Evolutionary conservation across 2,329 filamentous ascomycete species (phyloP), one percentile per base, ranked within the genome.

Genomic region (Aureobasidium sp.): DNA sequence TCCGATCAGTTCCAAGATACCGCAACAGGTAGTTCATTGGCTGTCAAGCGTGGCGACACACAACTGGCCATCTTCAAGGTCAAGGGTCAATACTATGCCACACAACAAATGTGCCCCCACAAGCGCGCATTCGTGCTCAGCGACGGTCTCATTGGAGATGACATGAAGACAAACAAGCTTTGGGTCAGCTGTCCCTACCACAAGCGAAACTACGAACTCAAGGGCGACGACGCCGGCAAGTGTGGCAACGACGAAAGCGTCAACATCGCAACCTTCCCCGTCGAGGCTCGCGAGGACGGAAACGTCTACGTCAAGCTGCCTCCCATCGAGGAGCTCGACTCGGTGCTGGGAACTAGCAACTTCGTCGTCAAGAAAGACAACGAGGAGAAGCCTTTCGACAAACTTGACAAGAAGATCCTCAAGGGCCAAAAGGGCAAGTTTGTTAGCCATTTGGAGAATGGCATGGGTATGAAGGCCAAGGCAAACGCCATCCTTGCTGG

Each of bases 51-150:
- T 47, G 90, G 91, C 47, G 91, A 96, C 73, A 96, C 91, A 0
- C 91, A 96, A 74, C 82, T 96, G 1, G 91, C 91, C 8, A 79
- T 96, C 59, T 96, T 92, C 84, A 89, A 91, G 69, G 83, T 96
- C 65, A 84, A 84, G 60, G 91, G 90, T 22, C 83, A 83, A 60
- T 95, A 87, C 79, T 93, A 93, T 74, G 89, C 89, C 63, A 89
- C 88, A 15, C 91, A 96, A 77, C 90, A 96, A 72, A 96, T 96
- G 91, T 96, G 91, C 73, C 91, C 91, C 11, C 91, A 96, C 77
- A 94, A 93, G 76, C 87, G 91, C 12, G 87, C 91, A 0, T 96
- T 96, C 70, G 87, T 92, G n/a, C 84, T 96, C 29, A 88, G 88
- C 0, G 92, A 96, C 71, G 90, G 91, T 1, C 78, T 96, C 9